Base-by-base conservation (phyloP, 345 rosid genomes). In the Acer yangbiense region DNA sequence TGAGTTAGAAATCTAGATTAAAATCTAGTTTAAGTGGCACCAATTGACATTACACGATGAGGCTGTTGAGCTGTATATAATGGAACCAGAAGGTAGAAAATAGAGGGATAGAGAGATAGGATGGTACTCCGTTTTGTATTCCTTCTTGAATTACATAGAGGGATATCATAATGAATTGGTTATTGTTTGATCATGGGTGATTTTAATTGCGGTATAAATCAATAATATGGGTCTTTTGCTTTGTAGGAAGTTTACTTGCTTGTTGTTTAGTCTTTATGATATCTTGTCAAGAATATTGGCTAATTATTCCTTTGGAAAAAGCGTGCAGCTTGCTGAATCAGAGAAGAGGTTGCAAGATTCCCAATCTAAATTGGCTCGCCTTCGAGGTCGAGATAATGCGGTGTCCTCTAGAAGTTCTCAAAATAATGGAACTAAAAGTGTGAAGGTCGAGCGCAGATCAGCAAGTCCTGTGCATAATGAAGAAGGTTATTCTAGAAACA, bases 301-400 rank as follows among this genome's bases (percentile, higher is more conserved):
- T 78, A 39, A 76, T 68, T 50, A 57, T 74, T 76, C 21, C 23
- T 46, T 32, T 65, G 68, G 46, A 23, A 71, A 68, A 35, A 43
- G 27, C 3, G 27, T 79, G 85, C 89, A 95, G 98, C 94, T 93
- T 76, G 72, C 60, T 25, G 89, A 88, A 78, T 88, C 94, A 43
- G 90, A 93, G 75, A 85, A 70, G 84, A 90, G 85, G 84, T 74
- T 95, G 75, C 79, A 81, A 62, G 91, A 84, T 75, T 82, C 98
- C 23, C 80, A 90, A 77, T 67, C 85, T 52, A 85, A 86, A 80
- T 79, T 95, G 82, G 87, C 88, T 73, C 87, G 90, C 65, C 83
- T 93, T 68, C 91, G 91, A 72, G 86, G 78, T 18, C 78, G 64
- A 43, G 77, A 81, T 65, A 79, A 71, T 72, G 77, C 68, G 46